Evolutionary conservation across 495 filamentous ascomycete genomes (phyloP), one percentile per base, ranked within the genome.

Genomic region (Penicillium argentinense): DNA sequence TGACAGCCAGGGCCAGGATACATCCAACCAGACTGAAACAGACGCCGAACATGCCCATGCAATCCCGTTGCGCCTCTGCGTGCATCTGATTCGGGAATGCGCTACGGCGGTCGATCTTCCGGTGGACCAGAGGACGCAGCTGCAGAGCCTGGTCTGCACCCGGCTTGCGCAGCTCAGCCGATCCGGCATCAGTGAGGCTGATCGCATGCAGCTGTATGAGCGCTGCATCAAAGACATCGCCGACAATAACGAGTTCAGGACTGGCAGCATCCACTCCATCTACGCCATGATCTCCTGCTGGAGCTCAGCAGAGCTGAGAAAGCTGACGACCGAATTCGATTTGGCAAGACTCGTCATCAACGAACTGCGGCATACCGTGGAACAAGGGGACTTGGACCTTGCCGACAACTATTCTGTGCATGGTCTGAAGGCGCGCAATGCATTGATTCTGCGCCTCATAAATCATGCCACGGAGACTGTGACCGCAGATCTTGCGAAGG

Each of bases 261-360:
- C 78, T 3, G 89, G 89, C 2, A 93, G 88, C 55, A 80, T 91
- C 11, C 86, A 84, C 51, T 83, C 82, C 5, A 66, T 95, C 23
- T 75, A 71, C 47, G 76, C 79, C 14, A 65, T 91, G 14, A 54
- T 86, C 3, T 72, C 78, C 6, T 39, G 44, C 12, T 56, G 68
- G 23, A 72, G 72, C 26, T 49, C 65, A 12, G 70, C 71, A 25
- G 76, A 78, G 42, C 72, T 82, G 25, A 62, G 67, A 39, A 73
- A 72, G 45, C 64, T 84, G 26, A 70, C 80, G 11, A 69, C 57
- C n/a, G 76, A 82, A 9, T 74, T 74, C 29, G 73, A 78, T 49
- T 44, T 84, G 45, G 74, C 76, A 0, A 58, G 66, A 11, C 55
- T 84, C 12, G 56, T 80, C 16, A 68, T 84, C 23, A 63, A 59